Evolutionary conservation across 352 stramenopile genomes (phyloP).

Genomic region (Pythium pyrilobum): DNA sequence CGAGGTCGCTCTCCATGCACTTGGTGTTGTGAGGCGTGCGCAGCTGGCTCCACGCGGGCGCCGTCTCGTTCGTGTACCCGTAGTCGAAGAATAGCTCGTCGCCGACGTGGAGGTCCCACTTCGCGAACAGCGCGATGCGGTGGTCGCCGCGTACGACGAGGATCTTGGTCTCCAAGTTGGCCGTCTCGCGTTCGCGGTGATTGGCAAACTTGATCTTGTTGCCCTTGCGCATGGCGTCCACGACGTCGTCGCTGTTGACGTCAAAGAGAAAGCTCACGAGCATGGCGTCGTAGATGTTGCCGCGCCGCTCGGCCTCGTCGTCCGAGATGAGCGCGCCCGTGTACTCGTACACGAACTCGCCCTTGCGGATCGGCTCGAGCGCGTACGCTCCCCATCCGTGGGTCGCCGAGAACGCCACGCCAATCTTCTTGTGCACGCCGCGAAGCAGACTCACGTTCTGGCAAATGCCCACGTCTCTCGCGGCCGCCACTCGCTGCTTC

Average conservation of each 20-base stretch:
- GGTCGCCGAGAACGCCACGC: constrained; percentile 56
- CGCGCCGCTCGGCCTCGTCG: constrained; percentile 74
- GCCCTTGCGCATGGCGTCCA: constrained; percentile 91
- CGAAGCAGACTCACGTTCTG: constrained; percentile 60
- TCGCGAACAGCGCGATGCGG: constrained; percentile 90
- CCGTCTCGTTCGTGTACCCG: constrained; percentile 58
- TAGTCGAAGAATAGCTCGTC: constrained; percentile 81
- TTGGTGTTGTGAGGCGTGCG: constrained; percentile 16
- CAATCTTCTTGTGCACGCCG: constrained; percentile 52
- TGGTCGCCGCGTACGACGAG: constrained; percentile 85
- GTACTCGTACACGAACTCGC: constrained; percentile 75
- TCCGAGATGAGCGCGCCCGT: constrained; percentile 63
- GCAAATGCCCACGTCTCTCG: constrained; percentile 39
- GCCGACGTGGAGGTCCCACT: constrained; percentile 80
- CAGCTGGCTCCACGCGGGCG: constrained; percentile 56
- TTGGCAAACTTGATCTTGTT: constrained; percentile 95
- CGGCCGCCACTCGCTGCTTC: constrained; percentile 18
- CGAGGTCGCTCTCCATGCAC: constrained; percentile 7
- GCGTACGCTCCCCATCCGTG: constrained; percentile 72
- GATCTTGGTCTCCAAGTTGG: constrained; percentile 85
- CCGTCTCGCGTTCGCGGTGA: constrained; percentile 40
- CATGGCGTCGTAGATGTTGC: constrained; percentile 78
- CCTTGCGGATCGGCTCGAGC: constrained; percentile 54
- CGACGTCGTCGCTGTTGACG: constrained; percentile 84
- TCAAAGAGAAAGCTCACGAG: constrained; percentile 90